Evolutionary conservation across 257 asterid species (phyloP).

Genomic region (Scutellaria baicalensis): DNA sequence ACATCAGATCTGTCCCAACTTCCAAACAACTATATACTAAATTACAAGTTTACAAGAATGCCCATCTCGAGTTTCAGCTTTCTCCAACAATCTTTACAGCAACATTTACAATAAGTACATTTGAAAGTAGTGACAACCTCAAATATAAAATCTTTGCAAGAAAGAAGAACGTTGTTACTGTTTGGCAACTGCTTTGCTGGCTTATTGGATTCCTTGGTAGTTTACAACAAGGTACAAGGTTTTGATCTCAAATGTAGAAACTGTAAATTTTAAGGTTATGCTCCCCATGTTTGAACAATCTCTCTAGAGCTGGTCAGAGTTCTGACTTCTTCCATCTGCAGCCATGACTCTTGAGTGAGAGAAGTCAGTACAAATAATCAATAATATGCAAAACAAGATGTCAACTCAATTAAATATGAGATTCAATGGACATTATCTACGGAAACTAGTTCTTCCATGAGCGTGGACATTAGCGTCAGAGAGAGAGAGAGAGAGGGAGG

Average conservation of each 20-base stretch:
- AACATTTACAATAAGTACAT: background rate
- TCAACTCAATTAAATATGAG: conserved; percentile 7
- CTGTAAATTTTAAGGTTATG: conserved; percentile 16
- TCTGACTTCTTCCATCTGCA: conserved; percentile 44
- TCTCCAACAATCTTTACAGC: background rate
- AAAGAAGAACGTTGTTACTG: background rate
- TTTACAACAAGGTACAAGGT: background rate
- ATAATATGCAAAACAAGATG: background rate
- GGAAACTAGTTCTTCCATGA: conserved; percentile 7
- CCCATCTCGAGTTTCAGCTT: background rate
- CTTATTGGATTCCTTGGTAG: background rate
- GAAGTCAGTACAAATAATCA: background rate
- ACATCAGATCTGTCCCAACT: no score
- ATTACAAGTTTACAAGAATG: no score
- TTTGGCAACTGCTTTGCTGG: background rate
- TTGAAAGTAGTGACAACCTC: background rate
- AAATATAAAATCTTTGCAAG: background rate
- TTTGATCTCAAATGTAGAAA: background rate
- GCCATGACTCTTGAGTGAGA: conserved; percentile 13
- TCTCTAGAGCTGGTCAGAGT: conserved; percentile 6
- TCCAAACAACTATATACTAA: no score
- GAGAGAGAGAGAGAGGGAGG: conserved; percentile 9
- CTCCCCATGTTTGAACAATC: conserved; percentile 31
- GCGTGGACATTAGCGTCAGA: conserved; percentile 7
- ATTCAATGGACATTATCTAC: conserved; percentile 10